phyloP scores from a whole-genome alignment of 2,329 filamentous ascomycete species.

The Ascochyta lentis region DNA sequence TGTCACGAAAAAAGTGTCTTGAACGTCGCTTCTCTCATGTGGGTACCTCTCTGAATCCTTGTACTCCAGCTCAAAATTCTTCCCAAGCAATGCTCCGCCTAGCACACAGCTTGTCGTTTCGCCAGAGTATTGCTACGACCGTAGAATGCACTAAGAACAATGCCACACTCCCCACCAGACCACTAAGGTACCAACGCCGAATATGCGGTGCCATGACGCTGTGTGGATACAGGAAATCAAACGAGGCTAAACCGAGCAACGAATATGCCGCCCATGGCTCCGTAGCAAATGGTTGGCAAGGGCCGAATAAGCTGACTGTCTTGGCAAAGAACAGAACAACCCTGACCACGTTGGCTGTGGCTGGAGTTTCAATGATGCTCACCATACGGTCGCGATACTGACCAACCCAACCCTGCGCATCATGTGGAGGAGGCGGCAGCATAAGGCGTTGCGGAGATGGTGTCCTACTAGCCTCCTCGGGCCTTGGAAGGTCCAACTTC shows the following conservation, averaged over 20 bases:
- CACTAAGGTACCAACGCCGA: slow-evolving; percentile 31
- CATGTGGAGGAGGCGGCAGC: slow-evolving; percentile 43
- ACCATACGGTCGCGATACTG: slow-evolving; percentile 3
- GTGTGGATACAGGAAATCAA: slow-evolving; percentile 62
- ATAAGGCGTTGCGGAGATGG: slow-evolving; percentile 38
- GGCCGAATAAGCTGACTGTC: slow-evolving; percentile 66
- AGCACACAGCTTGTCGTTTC: slow-evolving; percentile 41
- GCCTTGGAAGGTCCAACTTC: slow-evolving; percentile 36
- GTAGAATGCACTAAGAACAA: slow-evolving; percentile 57
- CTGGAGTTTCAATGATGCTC: slow-evolving; percentile 39
- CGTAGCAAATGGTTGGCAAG: slow-evolving; percentile 76
- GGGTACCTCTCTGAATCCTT: background rate
- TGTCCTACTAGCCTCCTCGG: slow-evolving; percentile 24
- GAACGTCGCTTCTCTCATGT: background rate
- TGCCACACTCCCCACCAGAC: slow-evolving; percentile 49
- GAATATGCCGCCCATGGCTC: slow-evolving; percentile 70
- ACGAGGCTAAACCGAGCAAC: slow-evolving; percentile 70
- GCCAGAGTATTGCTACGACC: slow-evolving; percentile 50
- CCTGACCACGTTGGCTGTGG: slow-evolving; percentile 52
- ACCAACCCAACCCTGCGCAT: background rate
- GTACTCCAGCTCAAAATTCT: slow-evolving; percentile 9
- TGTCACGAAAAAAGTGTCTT: background rate
- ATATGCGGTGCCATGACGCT: slow-evolving; percentile 12
- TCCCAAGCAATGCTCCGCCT: slow-evolving; percentile 34
- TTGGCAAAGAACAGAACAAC: slow-evolving; percentile 73